Evolutionary conservation across 495 filamentous ascomycete genomes (phyloP).

Genomic region (Aspergillus olivimuriae): DNA sequence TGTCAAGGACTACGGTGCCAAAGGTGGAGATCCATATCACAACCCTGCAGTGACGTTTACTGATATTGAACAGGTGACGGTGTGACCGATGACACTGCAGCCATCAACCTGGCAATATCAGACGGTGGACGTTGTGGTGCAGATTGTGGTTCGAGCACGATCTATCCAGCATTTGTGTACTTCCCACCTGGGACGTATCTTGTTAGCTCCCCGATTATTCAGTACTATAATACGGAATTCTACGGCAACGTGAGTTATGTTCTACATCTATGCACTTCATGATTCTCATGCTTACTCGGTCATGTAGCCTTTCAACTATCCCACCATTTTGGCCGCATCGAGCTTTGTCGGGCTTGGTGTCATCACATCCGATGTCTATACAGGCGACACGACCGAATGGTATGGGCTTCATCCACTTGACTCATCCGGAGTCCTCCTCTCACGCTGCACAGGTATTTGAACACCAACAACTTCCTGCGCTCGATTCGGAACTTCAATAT

Average conservation of each 20-base stretch:
- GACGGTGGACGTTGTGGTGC: constrained; percentile 44
- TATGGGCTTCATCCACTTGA: constrained; percentile 8
- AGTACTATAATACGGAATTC: constrained; percentile 62
- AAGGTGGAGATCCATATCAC: constrained; percentile 12
- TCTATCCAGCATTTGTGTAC: constrained; percentile 43
- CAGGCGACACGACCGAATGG: constrained; percentile 17
- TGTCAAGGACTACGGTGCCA: constrained; percentile 44
- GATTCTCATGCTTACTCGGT: not conserved
- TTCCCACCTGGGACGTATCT: constrained; percentile 58
- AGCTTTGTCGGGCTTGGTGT: constrained; percentile 41
- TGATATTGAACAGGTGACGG: constrained; percentile 32
- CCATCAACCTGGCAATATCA: constrained; percentile 45
- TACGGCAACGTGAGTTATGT: constrained; percentile 39
- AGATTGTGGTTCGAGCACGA: constrained; percentile 44
- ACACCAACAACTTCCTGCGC: constrained; percentile 31
- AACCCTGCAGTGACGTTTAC: not conserved
- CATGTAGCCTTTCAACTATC: constrained; percentile 26
- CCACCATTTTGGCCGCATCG: constrained; percentile 34
- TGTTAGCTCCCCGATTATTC: constrained; percentile 50
- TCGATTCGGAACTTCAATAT: constrained; percentile 32
- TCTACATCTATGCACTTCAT: not conserved
- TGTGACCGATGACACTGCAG: constrained; percentile 45
- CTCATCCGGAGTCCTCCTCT: not conserved
- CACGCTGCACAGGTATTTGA: constrained; percentile 5
- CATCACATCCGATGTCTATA: constrained; percentile 44